Base-by-base conservation (phyloP, 2,329 filamentous ascomycete species). In the Aureobasidium sp. region DNA sequence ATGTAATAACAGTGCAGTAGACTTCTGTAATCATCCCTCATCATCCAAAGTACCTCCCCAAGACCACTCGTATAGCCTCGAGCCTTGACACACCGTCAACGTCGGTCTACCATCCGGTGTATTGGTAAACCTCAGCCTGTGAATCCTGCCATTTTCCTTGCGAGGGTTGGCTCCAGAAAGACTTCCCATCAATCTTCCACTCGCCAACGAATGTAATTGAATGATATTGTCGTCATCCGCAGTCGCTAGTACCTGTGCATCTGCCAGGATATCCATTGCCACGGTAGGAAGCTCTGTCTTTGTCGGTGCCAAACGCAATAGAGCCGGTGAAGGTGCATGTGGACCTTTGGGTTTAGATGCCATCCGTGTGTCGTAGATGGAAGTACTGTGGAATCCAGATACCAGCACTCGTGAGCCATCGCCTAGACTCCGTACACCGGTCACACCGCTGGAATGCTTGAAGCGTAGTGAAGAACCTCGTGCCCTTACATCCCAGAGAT, bases 291-390 rank as follows among this genome's bases (percentile, higher is more conserved):
- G 31, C n/a, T 65, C 43, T 31, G 63, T 59, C 23, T 51, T 53
- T 18, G 48, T 43, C 1, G 54, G 48, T 9, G 60, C 40, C 5
- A 65, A 27, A 10, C 33, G 31, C 10, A 65, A 18, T 2, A 65
- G 36, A 15, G 63, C 45, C 15, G 54, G 25, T 7, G 63, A 60
- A 9, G 63, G 33, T 18, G 25, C 7, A 15, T 50, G 23, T 18
- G 33, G 62, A 13, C 42, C 25, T 36, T 43, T 58, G 20, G 27
- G 7, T 20, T 13, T 15, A 13, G 40, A 36, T 3, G 50, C 10
- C 65, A 68, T 67, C 15, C 67, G 65, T 0, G 66, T 66, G 38
- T 68, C 67, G 62, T 65, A 67, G 50, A 68, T 53, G 9, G 42
- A 29, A 3, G 64, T 50, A 18, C 62, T 50, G 7, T 59, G 47